phyloP scores from a whole-genome alignment of 2,329 filamentous ascomycete species.

The Torrubiellomyces zombiae region DNA sequence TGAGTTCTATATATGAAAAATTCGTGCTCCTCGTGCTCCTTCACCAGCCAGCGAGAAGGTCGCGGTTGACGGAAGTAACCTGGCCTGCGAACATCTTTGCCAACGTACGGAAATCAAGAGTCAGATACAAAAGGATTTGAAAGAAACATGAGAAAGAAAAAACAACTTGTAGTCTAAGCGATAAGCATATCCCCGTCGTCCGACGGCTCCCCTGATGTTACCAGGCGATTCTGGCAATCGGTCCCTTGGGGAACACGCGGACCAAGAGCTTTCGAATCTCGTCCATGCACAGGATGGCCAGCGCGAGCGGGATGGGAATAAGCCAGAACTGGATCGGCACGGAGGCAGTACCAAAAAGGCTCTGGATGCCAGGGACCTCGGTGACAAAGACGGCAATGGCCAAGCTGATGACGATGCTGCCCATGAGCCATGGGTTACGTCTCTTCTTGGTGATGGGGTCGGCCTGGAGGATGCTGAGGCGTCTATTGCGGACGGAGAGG shows the following conservation, averaged over 20 bases:
- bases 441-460: constrained; percentile 28
- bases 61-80: no score
- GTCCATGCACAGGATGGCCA: constrained; percentile 33
- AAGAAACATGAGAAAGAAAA: no score
- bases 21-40: no score
- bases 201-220: constrained; percentile 10
- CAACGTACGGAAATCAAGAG: no score
- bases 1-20: no score
- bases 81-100: no score
- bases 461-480: constrained; percentile 32
- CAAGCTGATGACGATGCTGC: constrained; percentile 27
- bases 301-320: constrained; percentile 30
- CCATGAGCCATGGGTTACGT: constrained; percentile 32
- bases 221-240: constrained; percentile 32
- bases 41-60: no score
- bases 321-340: constrained; percentile 36
- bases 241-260: constrained; percentile 24
- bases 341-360: constrained; percentile 27
- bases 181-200: neutral
- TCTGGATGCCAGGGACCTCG: constrained; percentile 31
- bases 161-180: neutral
- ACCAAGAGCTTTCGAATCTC: constrained; percentile 34
- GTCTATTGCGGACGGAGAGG: constrained; percentile 31
- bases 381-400: constrained; percentile 36
- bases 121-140: no score